A percentile compares a stretch with the other conserved stretches of the same genome.
These are phyloP conservation scores for Hirsutella thompsonii DNA, from an alignment of 2,329 filamentous ascomycete genomes.

Conservation along the genomic window DNA sequence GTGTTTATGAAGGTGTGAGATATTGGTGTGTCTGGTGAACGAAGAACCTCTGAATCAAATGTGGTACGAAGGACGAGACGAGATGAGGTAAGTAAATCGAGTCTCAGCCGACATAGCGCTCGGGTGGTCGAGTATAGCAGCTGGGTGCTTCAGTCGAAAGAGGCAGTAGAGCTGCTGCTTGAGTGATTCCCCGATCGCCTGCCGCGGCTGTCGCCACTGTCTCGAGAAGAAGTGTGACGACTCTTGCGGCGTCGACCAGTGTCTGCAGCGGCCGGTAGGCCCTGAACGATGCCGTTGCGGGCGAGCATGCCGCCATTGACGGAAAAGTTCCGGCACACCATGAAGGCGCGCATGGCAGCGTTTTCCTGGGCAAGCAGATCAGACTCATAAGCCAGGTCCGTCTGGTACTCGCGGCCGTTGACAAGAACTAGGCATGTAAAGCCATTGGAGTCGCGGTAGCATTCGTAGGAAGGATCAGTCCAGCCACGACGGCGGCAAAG, in stretches of 20 bases:
- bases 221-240: conserved; percentile 35
- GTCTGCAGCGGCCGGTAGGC: conserved; percentile 40
- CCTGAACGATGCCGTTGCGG: conserved; percentile 55
- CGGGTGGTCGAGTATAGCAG: not conserved
- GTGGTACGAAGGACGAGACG: not conserved
- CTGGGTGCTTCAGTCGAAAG: conserved; percentile 35
- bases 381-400: conserved; percentile 72
- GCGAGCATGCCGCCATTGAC: conserved; percentile 88
- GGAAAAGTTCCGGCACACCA: conserved; percentile 95
- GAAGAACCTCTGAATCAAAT: not conserved
- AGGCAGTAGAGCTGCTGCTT: conserved; percentile 49
- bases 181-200: conserved; percentile 44
- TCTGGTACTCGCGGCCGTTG: conserved; percentile 94
- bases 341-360: conserved; percentile 89
- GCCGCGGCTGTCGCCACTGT: conserved; percentile 29
- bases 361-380: conserved; percentile 80
- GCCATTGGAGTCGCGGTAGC: conserved; percentile 59
- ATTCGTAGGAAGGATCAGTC: conserved; percentile 82
- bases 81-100: not conserved
- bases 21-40: conserved; percentile 4
- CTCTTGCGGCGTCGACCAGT: conserved; percentile 36
- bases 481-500: conserved; percentile 91
- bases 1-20: conserved; percentile 10
- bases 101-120: not conserved
- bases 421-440: conserved; percentile 86